A percentile compares a stretch with the other conserved stretches of the same genome.
Conservation (phyloP, 2,329 filamentous ascomycete genomes). For the Colletotrichum caudatum region DNA sequence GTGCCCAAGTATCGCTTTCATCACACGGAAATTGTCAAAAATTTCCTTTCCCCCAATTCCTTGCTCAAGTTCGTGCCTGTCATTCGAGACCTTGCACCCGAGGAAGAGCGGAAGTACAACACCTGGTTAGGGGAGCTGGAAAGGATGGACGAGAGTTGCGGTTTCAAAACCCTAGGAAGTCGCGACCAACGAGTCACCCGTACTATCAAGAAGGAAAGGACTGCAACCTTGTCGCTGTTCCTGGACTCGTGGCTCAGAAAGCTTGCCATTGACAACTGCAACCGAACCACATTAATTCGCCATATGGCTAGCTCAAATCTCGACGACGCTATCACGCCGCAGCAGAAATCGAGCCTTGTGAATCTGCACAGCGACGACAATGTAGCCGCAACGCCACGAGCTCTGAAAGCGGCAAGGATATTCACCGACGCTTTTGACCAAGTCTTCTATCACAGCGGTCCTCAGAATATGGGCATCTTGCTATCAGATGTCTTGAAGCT, state of each 20-base stretch:
- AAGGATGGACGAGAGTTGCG: slow-evolving; percentile 68
- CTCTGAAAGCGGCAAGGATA: slow-evolving; percentile 58
- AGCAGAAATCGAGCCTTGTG: slow-evolving; percentile 65
- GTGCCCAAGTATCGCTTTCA: slow-evolving; percentile 71
- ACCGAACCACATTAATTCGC: slow-evolving; percentile 64
- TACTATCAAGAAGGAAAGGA: slow-evolving; percentile 64
- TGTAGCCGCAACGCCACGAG: slow-evolving; percentile 53
- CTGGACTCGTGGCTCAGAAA: slow-evolving; percentile 65
- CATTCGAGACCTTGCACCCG: slow-evolving; percentile 66
- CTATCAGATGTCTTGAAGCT: slow-evolving; percentile 65
- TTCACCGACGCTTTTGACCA: slow-evolving; percentile 69
- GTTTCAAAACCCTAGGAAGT: slow-evolving; percentile 64
- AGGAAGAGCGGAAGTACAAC: slow-evolving; percentile 68
- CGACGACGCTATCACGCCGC: slow-evolving; percentile 63
- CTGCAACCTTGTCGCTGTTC: slow-evolving; percentile 64
- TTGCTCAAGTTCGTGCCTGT: slow-evolving; percentile 72
- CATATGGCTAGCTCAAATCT: slow-evolving; percentile 64
- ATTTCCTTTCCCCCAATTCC: slow-evolving; percentile 70
- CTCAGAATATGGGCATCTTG: slow-evolving; percentile 55
- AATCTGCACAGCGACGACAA: slow-evolving; percentile 60
- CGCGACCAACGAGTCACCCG: slow-evolving; percentile 63
- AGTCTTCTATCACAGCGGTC: slow-evolving; percentile 59
- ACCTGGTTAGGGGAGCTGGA: slow-evolving; percentile 69
- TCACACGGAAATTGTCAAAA: slow-evolving; percentile 70
- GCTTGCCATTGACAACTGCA: slow-evolving; percentile 64